These are phyloP conservation scores for Fusarium globosum DNA, from an alignment of 2,329 filamentous ascomycete genomes.

Conservation along the genomic window DNA sequence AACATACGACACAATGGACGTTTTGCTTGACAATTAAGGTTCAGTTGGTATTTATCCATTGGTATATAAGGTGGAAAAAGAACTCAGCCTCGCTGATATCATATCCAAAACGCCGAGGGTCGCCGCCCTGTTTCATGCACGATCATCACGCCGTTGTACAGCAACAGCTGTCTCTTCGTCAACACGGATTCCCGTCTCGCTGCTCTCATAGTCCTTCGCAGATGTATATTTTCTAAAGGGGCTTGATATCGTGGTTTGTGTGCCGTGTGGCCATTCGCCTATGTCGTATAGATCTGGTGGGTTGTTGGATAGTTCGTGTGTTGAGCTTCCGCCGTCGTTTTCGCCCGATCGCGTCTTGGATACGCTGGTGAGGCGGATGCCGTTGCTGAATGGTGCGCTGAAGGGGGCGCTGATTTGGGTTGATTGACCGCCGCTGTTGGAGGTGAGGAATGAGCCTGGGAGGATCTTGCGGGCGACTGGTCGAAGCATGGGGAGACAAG, in stretches of 20 bases:
- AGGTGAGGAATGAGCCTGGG: slow-evolving; percentile 33
- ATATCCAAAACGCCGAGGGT: slow-evolving; percentile 28
- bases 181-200: slow-evolving; percentile 22
- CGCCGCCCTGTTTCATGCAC: slow-evolving; percentile 27
- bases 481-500: slow-evolving; percentile 40
- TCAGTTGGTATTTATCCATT: slow-evolving; percentile 12
- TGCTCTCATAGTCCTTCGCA: slow-evolving; percentile 22
- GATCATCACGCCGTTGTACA: slow-evolving; percentile 23
- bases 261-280: slow-evolving; percentile 25
- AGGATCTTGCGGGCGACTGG: slow-evolving; percentile 35
- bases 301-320: slow-evolving; percentile 15
- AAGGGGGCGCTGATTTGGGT: slow-evolving; percentile 18
- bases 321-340: slow-evolving; percentile 32
- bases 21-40: not conserved
- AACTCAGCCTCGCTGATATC: not conserved
- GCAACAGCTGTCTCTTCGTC: slow-evolving; percentile 26
- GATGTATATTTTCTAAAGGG: slow-evolving; percentile 34
- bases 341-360: slow-evolving; percentile 23
- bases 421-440: slow-evolving; percentile 23
- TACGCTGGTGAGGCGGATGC: slow-evolving; percentile 25
- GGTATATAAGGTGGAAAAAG: slow-evolving; percentile 27
- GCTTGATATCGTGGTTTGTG: slow-evolving; percentile 28
- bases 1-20: not conserved
- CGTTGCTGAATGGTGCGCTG: slow-evolving; percentile 25
- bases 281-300: slow-evolving; percentile 26